Base-by-base conservation (phyloP, 192 early-diverging fungal species). In the Podila epicladia region DNA sequence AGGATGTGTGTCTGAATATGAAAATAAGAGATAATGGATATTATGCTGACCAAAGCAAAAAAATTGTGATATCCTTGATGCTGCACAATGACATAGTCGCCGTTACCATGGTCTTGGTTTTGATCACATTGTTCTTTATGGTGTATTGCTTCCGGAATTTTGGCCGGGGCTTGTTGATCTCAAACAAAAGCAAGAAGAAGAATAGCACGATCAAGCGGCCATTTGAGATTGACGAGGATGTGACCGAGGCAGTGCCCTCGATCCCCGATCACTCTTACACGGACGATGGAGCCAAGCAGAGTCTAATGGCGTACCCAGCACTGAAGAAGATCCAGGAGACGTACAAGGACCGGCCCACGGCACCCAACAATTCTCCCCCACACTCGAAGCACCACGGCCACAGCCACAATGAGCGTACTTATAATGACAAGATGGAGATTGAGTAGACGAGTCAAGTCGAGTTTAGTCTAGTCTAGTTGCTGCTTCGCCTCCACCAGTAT, bases 101-200 rank as follows among this genome's bases (percentile, higher is more conserved):
- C 8, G 77, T 80, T 24, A 80, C 77, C 6, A 69, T 80, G 57
- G 62, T 80, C 26, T 50, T 80, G 24, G 77, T 80, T 0, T 29
- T 80, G 32, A 26, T 73, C 2, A 80, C 77, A 0, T 32, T 80
- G 15, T 69, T 80, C 70, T 69, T 60, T 57, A 80, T 80, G 77
- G 28, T 73, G 11, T 80, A 80, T 48, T 80, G 77, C 71, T 80
- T 73, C 77, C 70, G 77, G 38, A 80, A 80, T 50, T 80, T 73
- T 65, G 77, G 77, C 48, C 72, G 73, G 65, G 77, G 77, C 9
- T 22, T 80, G 28, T 32, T 80, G 57, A 73, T 80, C 58, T 69
- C 71, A 1, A n/a, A 62, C 28, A 73, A 69, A 24, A 64, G 64
- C 58, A 68, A 57, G 58, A 61, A 61, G 8, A 32, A 38, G 13